These are phyloP conservation scores for Zalaria obscura DNA, from an alignment of 2,329 filamentous ascomycete species.

Conservation along the genomic window DNA sequence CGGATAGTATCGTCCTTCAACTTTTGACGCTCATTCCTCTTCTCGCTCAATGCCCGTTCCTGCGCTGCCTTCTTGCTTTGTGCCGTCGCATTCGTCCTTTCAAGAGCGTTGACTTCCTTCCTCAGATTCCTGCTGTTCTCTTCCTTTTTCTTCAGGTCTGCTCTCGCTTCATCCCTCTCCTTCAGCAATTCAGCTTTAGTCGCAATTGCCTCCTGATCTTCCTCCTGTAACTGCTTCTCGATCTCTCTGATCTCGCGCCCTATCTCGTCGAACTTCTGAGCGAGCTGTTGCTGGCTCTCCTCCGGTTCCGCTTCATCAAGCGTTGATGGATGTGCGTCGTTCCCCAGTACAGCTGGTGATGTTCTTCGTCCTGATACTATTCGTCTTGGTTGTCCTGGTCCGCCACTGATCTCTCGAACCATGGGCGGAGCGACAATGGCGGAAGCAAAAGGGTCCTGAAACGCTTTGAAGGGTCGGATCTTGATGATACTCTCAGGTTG, in stretches of 20 bases:
- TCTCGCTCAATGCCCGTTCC: conserved; percentile 57
- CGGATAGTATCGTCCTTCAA: conserved; percentile 55
- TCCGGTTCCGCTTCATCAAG: conserved; percentile 29
- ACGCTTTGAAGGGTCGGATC: conserved; percentile 6
- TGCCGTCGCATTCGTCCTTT: conserved; percentile 66
- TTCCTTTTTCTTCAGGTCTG: conserved; percentile 75
- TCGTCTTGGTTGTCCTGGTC: conserved; percentile 41
- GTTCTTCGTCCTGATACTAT: conserved; percentile 48
- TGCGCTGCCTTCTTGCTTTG: conserved; percentile 68
- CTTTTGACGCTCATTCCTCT: conserved; percentile 53
- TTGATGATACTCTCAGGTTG: background rate
- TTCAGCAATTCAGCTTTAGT: conserved; percentile 43
- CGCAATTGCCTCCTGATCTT: conserved; percentile 36
- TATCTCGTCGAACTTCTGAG: conserved; percentile 64
- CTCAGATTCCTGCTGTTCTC: conserved; percentile 75
- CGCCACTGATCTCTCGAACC: conserved; percentile 50
- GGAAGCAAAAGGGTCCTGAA: conserved; percentile 3
- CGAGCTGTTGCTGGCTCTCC: conserved; percentile 62
- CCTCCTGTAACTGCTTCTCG: conserved; percentile 51
- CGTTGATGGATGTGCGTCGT: conserved; percentile 23
- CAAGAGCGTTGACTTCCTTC: conserved; percentile 64
- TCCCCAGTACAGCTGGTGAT: conserved; percentile 38
- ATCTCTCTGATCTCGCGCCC: conserved; percentile 74
- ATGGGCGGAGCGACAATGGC: conserved; percentile 36
- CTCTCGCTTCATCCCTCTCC: conserved; percentile 66